A percentile compares a stretch with the other conserved stretches of the same genome.
phyloP scores from a whole-genome alignment of 352 stramenopile species.

The Globisporangium polare region DNA sequence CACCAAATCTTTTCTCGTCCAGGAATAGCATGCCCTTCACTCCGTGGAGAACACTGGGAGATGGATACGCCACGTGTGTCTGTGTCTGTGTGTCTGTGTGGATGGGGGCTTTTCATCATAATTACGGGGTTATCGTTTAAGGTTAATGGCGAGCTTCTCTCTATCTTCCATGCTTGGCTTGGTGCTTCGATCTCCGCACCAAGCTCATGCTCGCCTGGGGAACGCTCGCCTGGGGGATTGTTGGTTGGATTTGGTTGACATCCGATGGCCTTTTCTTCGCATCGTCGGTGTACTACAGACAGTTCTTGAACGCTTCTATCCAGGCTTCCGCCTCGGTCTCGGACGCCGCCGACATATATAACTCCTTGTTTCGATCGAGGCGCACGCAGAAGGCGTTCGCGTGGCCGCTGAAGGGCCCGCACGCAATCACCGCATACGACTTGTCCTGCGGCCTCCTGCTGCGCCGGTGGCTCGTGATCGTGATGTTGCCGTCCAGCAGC shows the following conservation, averaged over 20 bases:
- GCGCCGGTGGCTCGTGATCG: slow-evolving; percentile 28
- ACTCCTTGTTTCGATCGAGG: slow-evolving; percentile 49
- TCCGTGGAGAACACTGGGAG: background rate
- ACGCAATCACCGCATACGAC: slow-evolving; percentile 43
- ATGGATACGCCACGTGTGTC: too few species aligned
- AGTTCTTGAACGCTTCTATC: slow-evolving; percentile 48
- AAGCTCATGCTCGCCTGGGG: background rate
- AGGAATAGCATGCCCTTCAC: too few species aligned
- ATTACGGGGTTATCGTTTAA: slow-evolving; percentile 6
- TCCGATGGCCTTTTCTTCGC: background rate
- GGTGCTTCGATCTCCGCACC: background rate
- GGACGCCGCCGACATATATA: slow-evolving; percentile 43
- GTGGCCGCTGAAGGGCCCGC: slow-evolving; percentile 34
- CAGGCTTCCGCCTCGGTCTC: slow-evolving; percentile 44
- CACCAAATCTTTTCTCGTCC: too few species aligned
- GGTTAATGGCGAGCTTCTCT: background rate
- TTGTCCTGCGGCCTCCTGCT: slow-evolving; percentile 33
- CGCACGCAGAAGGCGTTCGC: slow-evolving; percentile 43
- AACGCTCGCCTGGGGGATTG: too few species aligned
- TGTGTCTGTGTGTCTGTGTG: too few species aligned
- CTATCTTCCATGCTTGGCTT: background rate
- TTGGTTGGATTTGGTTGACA: background rate
- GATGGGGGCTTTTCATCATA: slow-evolving; percentile 3
- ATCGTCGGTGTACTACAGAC: slow-evolving; percentile 8
- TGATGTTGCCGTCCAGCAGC: slow-evolving; percentile 41